Evolutionary conservation across 108 stramenopile species (phyloP).

Genomic region (Aurantiochytrium sp.): DNA sequence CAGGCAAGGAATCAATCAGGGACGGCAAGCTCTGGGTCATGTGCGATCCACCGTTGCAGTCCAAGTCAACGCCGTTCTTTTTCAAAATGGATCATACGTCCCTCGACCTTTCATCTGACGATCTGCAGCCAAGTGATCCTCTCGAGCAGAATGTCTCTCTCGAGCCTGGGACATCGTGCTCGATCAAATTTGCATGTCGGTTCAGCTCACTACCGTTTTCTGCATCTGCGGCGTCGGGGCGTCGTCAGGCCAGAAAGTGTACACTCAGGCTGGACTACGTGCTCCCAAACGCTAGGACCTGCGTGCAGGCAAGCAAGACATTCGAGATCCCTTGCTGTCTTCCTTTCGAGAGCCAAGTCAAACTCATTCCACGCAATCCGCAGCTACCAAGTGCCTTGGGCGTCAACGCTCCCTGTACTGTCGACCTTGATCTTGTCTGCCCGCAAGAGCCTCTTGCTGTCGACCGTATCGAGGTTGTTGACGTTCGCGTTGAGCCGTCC

Average conservation of each 20-base stretch:
- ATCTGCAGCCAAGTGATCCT: neutral
- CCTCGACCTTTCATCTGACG: neutral
- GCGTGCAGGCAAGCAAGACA: neutral
- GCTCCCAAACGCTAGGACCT: neutral
- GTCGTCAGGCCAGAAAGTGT: neutral
- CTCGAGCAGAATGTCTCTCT: neutral
- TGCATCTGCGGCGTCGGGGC: neutral
- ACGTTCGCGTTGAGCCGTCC: neutral
- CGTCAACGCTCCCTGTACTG: neutral
- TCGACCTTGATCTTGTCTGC: neutral
- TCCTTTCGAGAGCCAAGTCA: neutral
- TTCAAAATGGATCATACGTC: neutral
- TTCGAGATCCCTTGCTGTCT: constrained; percentile 13
- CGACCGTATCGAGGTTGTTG: neutral
- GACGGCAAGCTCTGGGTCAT: neutral
- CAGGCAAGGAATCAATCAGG: neutral
- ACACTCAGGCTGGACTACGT: neutral
- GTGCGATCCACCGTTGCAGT: constrained; percentile 1
- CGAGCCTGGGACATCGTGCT: neutral
- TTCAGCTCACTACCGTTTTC: neutral
- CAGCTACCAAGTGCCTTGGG: neutral
- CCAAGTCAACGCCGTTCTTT: neutral
- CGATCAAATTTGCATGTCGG: neutral
- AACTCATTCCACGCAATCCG: neutral
- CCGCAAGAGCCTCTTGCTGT: neutral